These are phyloP conservation scores for Salvia miltiorrhiza DNA, from an alignment of 257 asterid genomes.

Conservation along the genomic window DNA sequence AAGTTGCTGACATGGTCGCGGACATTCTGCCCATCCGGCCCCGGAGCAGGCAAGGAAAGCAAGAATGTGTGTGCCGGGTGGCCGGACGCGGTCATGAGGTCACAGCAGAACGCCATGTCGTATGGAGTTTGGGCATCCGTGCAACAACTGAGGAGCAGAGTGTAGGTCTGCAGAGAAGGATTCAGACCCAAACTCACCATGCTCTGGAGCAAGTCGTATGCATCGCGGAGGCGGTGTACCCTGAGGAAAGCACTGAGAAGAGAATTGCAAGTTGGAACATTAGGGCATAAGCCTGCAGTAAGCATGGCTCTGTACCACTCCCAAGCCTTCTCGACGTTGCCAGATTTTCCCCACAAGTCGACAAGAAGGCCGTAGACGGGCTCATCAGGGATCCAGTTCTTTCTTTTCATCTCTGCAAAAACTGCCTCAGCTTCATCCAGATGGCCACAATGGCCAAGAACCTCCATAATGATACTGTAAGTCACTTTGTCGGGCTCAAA, in stretches of 20 bases:
- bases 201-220: conserved; percentile 71
- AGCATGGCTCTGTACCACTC: conserved; percentile 90
- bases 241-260: conserved; percentile 89
- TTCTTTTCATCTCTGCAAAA: conserved; percentile 78
- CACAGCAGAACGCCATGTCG: conserved; percentile 68
- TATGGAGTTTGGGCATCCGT: conserved; percentile 77
- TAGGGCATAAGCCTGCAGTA: conserved; percentile 72
- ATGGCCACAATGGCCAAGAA: conserved; percentile 91
- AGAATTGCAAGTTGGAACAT: conserved; percentile 94
- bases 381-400: conserved; percentile 97
- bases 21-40: conserved; percentile 86
- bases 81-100: conserved; percentile 79
- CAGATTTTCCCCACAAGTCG: conserved; percentile 91
- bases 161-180: conserved; percentile 88
- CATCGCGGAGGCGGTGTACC: conserved; percentile 81
- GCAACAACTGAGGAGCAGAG: conserved; percentile 86
- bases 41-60: conserved; percentile 79
- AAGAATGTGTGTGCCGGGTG: conserved; percentile 89
- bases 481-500: conserved; percentile 93
- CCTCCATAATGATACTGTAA: conserved; percentile 95
- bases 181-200: conserved; percentile 70
- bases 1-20: conserved; percentile 74
- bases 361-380: conserved; percentile 94
- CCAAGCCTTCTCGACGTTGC: conserved; percentile 87
- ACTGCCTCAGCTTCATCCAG: conserved; percentile 91